Percentiles rank a stretch among this genome's conserved stretches.
Evolutionary conservation across 1,284 basidiomycete genomes (phyloP).

Genomic region (Ustilago lituana): DNA sequence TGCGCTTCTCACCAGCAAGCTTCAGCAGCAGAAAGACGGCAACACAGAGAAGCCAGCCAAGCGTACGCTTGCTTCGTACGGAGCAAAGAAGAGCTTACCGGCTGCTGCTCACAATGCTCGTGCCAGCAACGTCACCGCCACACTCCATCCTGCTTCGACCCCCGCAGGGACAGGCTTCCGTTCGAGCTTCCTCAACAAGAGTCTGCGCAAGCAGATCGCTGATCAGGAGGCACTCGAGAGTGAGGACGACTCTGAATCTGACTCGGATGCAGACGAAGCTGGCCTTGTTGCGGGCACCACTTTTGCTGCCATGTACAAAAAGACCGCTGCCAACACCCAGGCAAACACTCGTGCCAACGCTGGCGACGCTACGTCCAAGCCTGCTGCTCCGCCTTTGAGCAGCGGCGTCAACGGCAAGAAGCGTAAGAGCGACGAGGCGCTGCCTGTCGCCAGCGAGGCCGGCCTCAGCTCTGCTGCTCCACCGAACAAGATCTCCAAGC

Average conservation of each 20-base stretch:
- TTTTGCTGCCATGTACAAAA: slow-evolving; percentile 31
- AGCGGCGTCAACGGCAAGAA: slow-evolving; percentile 20
- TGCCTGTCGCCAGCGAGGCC: slow-evolving; percentile 19
- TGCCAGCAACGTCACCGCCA: slow-evolving; percentile 27
- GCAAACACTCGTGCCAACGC: slow-evolving; percentile 47
- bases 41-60: slow-evolving; percentile 40
- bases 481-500: slow-evolving; percentile 36
- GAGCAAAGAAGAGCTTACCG: slow-evolving; percentile 49
- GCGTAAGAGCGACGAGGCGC: slow-evolving; percentile 45
- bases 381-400: background rate
- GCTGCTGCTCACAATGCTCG: slow-evolving; percentile 24
- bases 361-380: slow-evolving; percentile 13
- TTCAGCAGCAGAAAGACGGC: slow-evolving; percentile 32
- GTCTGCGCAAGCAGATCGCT: slow-evolving; percentile 55
- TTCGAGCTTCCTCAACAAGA: slow-evolving; percentile 64
- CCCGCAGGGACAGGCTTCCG: slow-evolving; percentile 47
- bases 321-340: slow-evolving; percentile 32
- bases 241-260: slow-evolving; percentile 28
- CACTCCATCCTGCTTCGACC: slow-evolving; percentile 40
- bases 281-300: slow-evolving; percentile 31
- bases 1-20: slow-evolving; percentile 20
- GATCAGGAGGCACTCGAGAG: slow-evolving; percentile 42
- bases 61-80: slow-evolving; percentile 44
- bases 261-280: slow-evolving; percentile 31
- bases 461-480: slow-evolving; percentile 13